These are phyloP conservation scores for Hordeum marinum DNA, from an alignment of 176 grass and related monocot genomes.

Conservation along the genomic window DNA sequence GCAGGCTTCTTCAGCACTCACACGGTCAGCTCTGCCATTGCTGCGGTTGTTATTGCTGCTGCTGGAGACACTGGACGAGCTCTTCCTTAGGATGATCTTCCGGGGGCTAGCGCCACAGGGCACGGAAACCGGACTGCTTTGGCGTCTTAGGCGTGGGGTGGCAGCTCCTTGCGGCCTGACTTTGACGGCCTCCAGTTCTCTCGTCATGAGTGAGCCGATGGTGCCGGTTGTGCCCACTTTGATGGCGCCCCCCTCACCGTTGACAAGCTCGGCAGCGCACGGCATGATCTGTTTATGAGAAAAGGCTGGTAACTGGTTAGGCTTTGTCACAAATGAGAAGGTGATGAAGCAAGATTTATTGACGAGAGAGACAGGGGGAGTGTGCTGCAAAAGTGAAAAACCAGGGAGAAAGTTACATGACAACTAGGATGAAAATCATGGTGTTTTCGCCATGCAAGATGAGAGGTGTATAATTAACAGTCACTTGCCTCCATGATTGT, in stretches of 20 bases:
- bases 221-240: constrained; percentile 82
- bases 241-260: constrained; percentile 34
- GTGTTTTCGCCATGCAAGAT: constrained; percentile 16
- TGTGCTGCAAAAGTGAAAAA: constrained; percentile 4
- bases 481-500: constrained; percentile 37
- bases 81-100: constrained; percentile 48
- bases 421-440: constrained; percentile 33
- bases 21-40: constrained; percentile 25
- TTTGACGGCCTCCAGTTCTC: constrained; percentile 65
- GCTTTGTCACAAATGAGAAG: neutral
- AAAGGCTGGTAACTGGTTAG: constrained; percentile 3
- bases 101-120: constrained; percentile 61
- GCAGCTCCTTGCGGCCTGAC: constrained; percentile 26
- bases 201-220: constrained; percentile 77
- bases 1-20: constrained; percentile 31
- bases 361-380: neutral
- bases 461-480: constrained; percentile 12
- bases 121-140: constrained; percentile 55
- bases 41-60: constrained; percentile 21
- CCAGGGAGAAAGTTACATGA: constrained; percentile 14
- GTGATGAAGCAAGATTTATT: neutral
- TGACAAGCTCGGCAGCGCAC: constrained; percentile 26
- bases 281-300: constrained; percentile 55
- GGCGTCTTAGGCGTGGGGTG: constrained; percentile 38
- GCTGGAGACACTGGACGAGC: constrained; percentile 21